Evolutionary conservation across 2,329 filamentous ascomycete genomes (phyloP), one percentile per base, ranked within the genome.

Genomic region (Zalaria sp.): DNA sequence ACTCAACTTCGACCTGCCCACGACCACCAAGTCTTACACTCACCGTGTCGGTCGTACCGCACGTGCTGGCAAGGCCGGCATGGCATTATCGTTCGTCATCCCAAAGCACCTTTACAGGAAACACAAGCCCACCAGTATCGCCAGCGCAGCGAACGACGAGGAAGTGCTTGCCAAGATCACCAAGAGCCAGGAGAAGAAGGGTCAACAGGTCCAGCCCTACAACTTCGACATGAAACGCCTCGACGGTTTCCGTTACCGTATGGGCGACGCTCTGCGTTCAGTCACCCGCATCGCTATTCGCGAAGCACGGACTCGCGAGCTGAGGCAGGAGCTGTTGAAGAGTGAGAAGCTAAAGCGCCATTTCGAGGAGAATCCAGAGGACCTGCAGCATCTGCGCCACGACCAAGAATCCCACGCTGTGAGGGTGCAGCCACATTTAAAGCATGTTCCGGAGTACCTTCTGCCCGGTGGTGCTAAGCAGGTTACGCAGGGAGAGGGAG

Each of bases 311-410:
- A 83, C 85, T 6, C 77, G 84, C 45, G 89, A 98, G 63, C 72
- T 98, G 43, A 76, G 85, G 41, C 79, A 89, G 58, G 91, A 96
- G 60, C 71, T 98, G 8, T 71, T 95, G 53, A 93, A 93, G 66
- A 89, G 82, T 49, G 89, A 96, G 57, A 95, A 94, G 63, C 68
- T 98, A 42, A 88, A 91, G 63, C 75, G 87, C 40, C 86, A 96
- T 67, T 98, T 96, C 55, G 91, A 96, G 58, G 91, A 98, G 62
- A 95, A 98, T 59, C 91, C 91, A 0, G 78, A 81, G 28, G 89
- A 96, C 57, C 66, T 96, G 49, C 76, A 78, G 32, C 86, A 94
- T 57, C 69, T 96, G 50, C 77, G 89, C 26, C 91, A 98, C 57
- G 91, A 98, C 57, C 81, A 80, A 32, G 89, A 95, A 59, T 69